Evolutionary conservation across 495 filamentous ascomycete species (phyloP).

Genomic region (Penicillium atrosanguineum): DNA sequence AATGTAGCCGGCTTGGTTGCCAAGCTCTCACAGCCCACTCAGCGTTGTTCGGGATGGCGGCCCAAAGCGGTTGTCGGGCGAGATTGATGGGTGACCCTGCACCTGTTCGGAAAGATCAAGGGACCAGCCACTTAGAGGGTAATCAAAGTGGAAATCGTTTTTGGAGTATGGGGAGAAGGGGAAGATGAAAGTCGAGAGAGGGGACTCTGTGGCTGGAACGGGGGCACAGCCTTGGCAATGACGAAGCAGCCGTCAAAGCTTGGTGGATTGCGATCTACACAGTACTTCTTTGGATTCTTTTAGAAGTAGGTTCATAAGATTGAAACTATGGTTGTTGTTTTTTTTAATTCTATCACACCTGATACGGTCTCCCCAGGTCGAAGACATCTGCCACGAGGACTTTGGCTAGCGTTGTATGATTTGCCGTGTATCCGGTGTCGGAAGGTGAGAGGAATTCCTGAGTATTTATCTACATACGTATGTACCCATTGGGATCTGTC

Average conservation of each 20-base stretch:
- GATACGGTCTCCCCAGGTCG: background rate
- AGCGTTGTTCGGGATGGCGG: slow-evolving; percentile 18
- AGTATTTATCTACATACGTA: background rate
- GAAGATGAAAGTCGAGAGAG: slow-evolving; percentile 13
- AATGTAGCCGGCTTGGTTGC: slow-evolving; percentile 13
- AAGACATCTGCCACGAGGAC: background rate
- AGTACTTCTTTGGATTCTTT: background rate
- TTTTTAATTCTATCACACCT: background rate
- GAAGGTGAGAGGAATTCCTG: background rate
- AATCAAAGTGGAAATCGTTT: background rate
- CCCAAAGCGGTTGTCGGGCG: slow-evolving; percentile 18
- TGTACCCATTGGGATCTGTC: background rate
- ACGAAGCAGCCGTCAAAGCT: slow-evolving; percentile 20
- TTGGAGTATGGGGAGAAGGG: slow-evolving; percentile 2
- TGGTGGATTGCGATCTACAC: background rate
- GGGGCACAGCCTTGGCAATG: slow-evolving; percentile 32
- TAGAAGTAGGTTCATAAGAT: background rate
- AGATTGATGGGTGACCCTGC: slow-evolving; percentile 7
- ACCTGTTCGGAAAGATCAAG: slow-evolving; percentile 2
- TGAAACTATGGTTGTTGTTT: background rate
- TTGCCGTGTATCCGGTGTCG: background rate
- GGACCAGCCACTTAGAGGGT: slow-evolving; percentile 6
- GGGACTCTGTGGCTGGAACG: slow-evolving; percentile 31
- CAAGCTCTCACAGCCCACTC: slow-evolving; percentile 27
- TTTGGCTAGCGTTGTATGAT: background rate